Conservation (phyloP, 306 rosid species). For the Malus domestica region ASM211411v1 NC_041789.1:3468001-3468500, state of each 20-base stretch:
- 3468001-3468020: not conserved
- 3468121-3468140: not conserved
- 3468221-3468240: constrained; percentile 96
- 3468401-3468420: not conserved
- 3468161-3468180: not conserved
- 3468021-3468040: not conserved
- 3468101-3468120: not conserved
- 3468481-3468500: not conserved
- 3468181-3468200: not conserved
- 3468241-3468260: constrained; percentile 81
- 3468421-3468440: not conserved
- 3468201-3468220: constrained; percentile 38
- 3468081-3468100: not conserved
- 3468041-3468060: not conserved
- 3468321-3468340: constrained; percentile 79
- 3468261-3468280: constrained; percentile 97
- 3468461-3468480: not conserved
- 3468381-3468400: not conserved
- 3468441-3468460: not conserved
- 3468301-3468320: constrained; percentile 83
- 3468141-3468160: not conserved
- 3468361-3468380: too few relatives aligned
- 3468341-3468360: constrained; percentile 60
- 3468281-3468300: constrained; percentile 92
- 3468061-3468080: not conserved